Base-by-base conservation (phyloP, 129 eudicot species). In the Chrysanthemum seticuspe region DNA sequence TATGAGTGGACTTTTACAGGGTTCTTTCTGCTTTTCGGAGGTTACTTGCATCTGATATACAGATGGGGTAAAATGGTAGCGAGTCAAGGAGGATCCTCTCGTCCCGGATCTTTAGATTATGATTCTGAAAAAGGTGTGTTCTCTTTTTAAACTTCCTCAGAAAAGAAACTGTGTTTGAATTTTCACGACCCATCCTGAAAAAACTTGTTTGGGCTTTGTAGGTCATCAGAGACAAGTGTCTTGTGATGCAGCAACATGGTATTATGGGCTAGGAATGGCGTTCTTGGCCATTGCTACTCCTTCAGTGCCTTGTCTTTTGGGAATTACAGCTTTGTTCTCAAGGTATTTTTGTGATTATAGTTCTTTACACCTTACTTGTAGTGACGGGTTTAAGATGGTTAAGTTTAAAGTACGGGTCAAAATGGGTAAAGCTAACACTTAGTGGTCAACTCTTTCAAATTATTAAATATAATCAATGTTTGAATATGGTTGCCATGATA, bases 1-100 rank as follows among this genome's bases (percentile, higher is more conserved):
- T 93, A 90, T 25, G 98, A 93, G 81, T 93, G 98, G 98, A 87
- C 97, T 52, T 93, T 87, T 77, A 84, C 91, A 12, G 67, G 85
- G 18, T 90, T 90, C 77, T 80, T 93, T 80, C 62, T 90, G 31
- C 79, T 89, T 70, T 90, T 93, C 58, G 98, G 97, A 59, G 87
- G 92, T 71, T 93, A 93, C 78, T 73, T 93, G 78, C 83, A 82
- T 60, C 13, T 90, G 73, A 73, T 90, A 49, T 69, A 69, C 74
- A 88, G 49, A 70, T 93, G 98, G 98, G 98, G 98, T 61, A 93
- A 80, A 77, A 47, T 48, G 65, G 91, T 84, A 36, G 86, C 90
- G 49, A 81, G 36, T 75, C 90, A 83, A 76, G 80, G 73, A 64
- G 88, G 77, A 76, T 57, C 94, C 19, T 71, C 92, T 59, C 85